A percentile compares a stretch with the other conserved stretches of the same genome.
These are phyloP conservation scores for Mortierella sp. DNA, from an alignment of 371 early-diverging fungal species.

Conservation along the genomic window DNA sequence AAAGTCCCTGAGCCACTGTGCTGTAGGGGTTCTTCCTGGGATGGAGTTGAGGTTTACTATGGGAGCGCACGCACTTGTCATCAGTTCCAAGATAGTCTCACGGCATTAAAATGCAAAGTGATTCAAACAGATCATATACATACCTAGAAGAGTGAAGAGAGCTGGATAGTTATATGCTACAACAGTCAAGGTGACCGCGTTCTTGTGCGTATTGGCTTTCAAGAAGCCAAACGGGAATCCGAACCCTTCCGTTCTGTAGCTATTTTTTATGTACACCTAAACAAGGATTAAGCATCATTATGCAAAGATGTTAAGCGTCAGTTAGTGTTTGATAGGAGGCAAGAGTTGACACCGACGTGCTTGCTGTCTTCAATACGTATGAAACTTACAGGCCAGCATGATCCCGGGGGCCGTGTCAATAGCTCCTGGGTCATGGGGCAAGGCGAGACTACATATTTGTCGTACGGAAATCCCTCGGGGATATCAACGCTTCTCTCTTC, in stretches of 20 bases:
- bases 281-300: too few species aligned
- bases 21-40: conserved; percentile 42
- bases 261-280: conserved; percentile 70
- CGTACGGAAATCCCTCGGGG: conserved; percentile 74
- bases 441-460: conserved; percentile 71
- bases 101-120: neutral
- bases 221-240: conserved; percentile 80
- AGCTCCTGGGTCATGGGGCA: conserved; percentile 64
- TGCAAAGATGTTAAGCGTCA: too few species aligned
- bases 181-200: conserved; percentile 73
- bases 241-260: conserved; percentile 61
- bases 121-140: too few species aligned
- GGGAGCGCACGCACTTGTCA: neutral
- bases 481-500: conserved; percentile 62
- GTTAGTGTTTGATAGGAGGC: too few species aligned
- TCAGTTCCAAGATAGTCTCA: neutral
- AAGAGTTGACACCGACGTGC: too few species aligned
- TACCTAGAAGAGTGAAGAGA: conserved; percentile 69
- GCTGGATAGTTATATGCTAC: conserved; percentile 78
- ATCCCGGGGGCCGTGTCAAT: conserved; percentile 55
- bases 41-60: conserved; percentile 32
- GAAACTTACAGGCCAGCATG: conserved; percentile 48
- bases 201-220: conserved; percentile 66
- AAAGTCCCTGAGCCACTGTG: conserved; percentile 63
- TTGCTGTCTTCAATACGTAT: neutral